Percentiles rank a stretch among this genome's conserved stretches.
phyloP scores from a whole-genome alignment of 1,284 basidiomycete species.

The Trametes pubescens region DNA sequence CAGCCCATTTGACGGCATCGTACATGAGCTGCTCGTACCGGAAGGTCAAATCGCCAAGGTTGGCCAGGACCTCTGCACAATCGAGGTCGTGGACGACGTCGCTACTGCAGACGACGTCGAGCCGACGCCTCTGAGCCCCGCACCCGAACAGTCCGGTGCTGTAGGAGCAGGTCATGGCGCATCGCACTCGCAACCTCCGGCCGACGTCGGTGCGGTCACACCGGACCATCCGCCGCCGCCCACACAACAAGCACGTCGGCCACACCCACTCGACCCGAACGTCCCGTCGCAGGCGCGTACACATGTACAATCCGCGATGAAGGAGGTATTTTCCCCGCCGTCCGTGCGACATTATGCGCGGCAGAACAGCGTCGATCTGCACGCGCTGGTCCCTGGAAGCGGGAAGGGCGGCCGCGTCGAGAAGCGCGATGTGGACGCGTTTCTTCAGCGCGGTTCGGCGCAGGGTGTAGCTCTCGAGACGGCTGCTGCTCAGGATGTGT shows the following conservation, averaged over 20 bases:
- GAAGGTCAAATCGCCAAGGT: slow-evolving; percentile 91
- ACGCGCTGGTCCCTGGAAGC: slow-evolving; percentile 68
- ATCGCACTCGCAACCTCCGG: slow-evolving; percentile 16
- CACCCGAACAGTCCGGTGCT: slow-evolving; percentile 8
- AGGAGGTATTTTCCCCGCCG: slow-evolving; percentile 71
- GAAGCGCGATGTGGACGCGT: slow-evolving; percentile 77
- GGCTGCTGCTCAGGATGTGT: background rate
- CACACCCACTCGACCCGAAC: slow-evolving; percentile 76
- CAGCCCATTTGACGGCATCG: slow-evolving; percentile 83
- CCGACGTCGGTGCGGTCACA: background rate
- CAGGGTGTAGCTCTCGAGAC: background rate
- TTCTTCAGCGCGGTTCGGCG: slow-evolving; percentile 44
- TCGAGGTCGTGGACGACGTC: slow-evolving; percentile 76
- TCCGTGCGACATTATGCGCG: slow-evolving; percentile 83
- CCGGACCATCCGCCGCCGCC: background rate
- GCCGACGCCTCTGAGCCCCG: slow-evolving; percentile 2
- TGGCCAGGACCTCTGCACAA: slow-evolving; percentile 83
- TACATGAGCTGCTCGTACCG: slow-evolving; percentile 78
- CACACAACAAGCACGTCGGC: slow-evolving; percentile 39
- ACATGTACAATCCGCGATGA: slow-evolving; percentile 32
- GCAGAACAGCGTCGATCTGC: slow-evolving; percentile 69
- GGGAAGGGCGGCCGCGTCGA: slow-evolving; percentile 82
- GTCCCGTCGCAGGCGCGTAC: slow-evolving; percentile 38
- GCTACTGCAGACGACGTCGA: slow-evolving; percentile 22
- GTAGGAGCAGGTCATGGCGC: slow-evolving; percentile 6